Percentiles rank a stretch among this genome's conserved stretches.
Conservation (phyloP, 2,329 filamentous ascomycete genomes). For the Colletotrichum agaves region DNA sequence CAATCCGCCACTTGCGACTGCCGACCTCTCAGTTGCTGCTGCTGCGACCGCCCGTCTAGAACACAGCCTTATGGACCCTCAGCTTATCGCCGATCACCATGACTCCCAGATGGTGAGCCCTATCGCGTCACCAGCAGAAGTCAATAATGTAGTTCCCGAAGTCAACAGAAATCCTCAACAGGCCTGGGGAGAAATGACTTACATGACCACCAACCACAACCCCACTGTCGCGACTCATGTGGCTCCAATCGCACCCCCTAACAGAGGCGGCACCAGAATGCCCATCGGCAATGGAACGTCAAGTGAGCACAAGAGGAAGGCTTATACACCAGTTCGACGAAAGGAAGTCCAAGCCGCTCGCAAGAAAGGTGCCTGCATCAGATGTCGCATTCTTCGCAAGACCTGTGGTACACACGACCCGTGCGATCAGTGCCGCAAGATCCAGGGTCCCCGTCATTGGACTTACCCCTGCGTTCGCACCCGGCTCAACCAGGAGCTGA, state of each 20-base stretch:
- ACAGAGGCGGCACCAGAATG: conserved; percentile 64
- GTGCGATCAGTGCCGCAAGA: conserved; percentile 72
- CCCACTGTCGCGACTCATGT: conserved; percentile 29
- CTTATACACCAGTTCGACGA: conserved; percentile 60
- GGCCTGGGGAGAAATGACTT: conserved; percentile 66
- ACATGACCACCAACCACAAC: conserved; percentile 50
- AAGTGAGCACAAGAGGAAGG: conserved; percentile 39
- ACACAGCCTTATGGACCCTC: conserved; percentile 64
- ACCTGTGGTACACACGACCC: conserved; percentile 73
- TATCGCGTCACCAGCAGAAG: conserved; percentile 19
- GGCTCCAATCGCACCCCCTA: conserved; percentile 37
- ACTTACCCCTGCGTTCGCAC: conserved; percentile 71
- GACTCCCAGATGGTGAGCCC: conserved; percentile 27
- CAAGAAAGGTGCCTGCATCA: conserved; percentile 72
- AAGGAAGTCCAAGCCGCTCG: conserved; percentile 74
- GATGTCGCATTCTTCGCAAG: conserved; percentile 73
- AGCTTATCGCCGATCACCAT: conserved; percentile 44
- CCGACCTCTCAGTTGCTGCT: conserved; percentile 66
- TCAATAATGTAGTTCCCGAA: conserved; percentile 15
- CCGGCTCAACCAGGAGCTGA: conserved; percentile 69
- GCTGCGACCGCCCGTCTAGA: conserved; percentile 67
- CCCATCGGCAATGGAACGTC: conserved; percentile 38
- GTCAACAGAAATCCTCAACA: conserved; percentile 43
- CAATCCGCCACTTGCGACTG: conserved; percentile 53
- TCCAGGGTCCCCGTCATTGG: conserved; percentile 73